These are phyloP conservation scores for Rhynchospora breviuscula DNA, from an alignment of 176 grass and related monocot species.

Conservation along the genomic window DNA sequence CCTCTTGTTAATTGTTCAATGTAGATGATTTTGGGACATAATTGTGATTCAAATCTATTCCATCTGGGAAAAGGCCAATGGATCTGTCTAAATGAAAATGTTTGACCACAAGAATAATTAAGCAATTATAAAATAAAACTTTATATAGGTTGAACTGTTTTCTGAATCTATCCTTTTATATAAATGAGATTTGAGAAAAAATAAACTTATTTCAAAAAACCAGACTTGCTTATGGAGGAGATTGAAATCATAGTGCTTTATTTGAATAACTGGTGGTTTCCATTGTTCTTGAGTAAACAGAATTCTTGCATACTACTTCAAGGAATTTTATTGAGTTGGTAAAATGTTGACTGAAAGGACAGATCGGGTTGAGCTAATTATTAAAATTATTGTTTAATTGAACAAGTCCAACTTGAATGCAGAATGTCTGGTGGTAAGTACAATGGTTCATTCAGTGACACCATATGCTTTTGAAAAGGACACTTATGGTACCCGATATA, in stretches of 20 bases:
- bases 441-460: neutral
- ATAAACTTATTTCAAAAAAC: neutral
- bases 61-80: neutral
- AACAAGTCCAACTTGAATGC: neutral
- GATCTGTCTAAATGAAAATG: neutral
- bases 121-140: neutral
- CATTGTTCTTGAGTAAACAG: neutral
- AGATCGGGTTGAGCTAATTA: neutral
- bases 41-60: neutral
- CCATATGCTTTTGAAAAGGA: neutral
- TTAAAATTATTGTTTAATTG: neutral
- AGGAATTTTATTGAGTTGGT: neutral
- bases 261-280: neutral
- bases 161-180: neutral
- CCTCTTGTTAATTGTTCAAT: constrained; percentile 1
- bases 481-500: neutral
- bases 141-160: neutral
- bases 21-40: neutral
- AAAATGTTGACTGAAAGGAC: neutral
- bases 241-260: neutral
- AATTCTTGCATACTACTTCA: neutral
- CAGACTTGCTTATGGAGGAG: neutral
- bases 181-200: neutral
- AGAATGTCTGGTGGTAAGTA: neutral
- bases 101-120: neutral